Base-by-base conservation (phyloP, 371 early-diverging fungal species). In the Lichtheimia ornata region DNA sequence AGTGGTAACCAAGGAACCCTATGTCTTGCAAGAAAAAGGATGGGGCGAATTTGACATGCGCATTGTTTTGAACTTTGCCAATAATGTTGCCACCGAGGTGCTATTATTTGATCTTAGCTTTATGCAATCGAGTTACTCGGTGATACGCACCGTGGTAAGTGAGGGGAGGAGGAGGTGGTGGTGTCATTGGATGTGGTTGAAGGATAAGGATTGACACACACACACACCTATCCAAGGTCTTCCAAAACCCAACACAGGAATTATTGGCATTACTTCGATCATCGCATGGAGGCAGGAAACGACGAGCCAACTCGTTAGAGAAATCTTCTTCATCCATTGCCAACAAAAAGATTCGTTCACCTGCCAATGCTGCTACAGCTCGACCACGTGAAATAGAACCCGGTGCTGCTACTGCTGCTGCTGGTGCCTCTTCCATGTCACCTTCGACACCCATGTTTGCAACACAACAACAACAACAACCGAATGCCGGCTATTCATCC, bases 1-100 rank as follows among this genome's bases (percentile, higher is more conserved):
- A 91, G 91, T 86, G 45, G 73, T 83, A 30, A 69, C 64, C 14
- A 84, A 77, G 13, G 82, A 85, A 62, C 91, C 91, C 24, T 91
- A 64, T 43, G 30, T 42, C 2, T 43, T 68, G 22, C 53, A 59
- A 57, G 86, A 88, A 64, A 81, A 84, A 59, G 88, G 88, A 53
- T 88, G 88, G 88, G 88, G 88, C 58, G 86, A 86, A 62, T 88
- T 88, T 58, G 88, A 88, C 62, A 75, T 88, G 71, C 72, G 79
- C 14, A 77, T 87, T 53, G 71, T 78, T 53, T 66, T 88, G 14
- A 75, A 86, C 53, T 86, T 87, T 66, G 64, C 62, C 30, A 73
- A 87, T 64, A 76, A 83, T 50, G 56, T 71, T 24, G 63, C 74
- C 5, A 80, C 85, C 0, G 65, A 72, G 57, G 69, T 69, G 28